A percentile compares a stretch with the other conserved stretches of the same genome.
Conservation (phyloP, 225 moss, liverwort and hornwort species). For the Climacium dendroides region DNA sequence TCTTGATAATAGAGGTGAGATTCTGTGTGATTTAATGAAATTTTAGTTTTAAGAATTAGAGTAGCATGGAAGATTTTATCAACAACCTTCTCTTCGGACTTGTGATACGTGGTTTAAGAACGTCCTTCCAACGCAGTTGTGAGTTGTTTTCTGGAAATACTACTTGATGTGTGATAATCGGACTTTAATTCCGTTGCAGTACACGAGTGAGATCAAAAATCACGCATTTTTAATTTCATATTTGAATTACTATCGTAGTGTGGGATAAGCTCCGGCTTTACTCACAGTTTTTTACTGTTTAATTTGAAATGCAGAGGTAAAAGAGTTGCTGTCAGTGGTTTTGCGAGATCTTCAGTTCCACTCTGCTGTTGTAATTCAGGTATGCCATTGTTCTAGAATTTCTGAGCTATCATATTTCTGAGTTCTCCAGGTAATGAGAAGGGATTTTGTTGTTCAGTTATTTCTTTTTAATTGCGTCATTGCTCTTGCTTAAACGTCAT, state of each 20-base stretch:
- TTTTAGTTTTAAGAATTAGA: background rate
- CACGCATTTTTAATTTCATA: background rate
- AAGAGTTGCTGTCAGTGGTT: conserved; percentile 77
- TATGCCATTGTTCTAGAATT: conserved; percentile 1
- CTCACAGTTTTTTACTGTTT: background rate
- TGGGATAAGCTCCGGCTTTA: background rate
- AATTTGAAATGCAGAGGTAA: conserved; percentile 53
- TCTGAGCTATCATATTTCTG: background rate
- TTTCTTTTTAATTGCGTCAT: background rate
- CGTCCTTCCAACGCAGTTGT: background rate
- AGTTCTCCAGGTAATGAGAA: background rate
- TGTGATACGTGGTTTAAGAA: background rate
- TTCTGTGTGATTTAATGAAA: background rate
- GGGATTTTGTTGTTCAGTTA: background rate
- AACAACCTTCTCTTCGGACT: background rate
- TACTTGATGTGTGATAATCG: background rate
- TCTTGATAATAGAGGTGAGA: conserved; percentile 81
- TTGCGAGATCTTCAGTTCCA: conserved; percentile 84
- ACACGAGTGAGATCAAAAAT: background rate
- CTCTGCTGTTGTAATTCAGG: conserved; percentile 95
- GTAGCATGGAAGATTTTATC: background rate
- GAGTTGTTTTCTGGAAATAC: background rate
- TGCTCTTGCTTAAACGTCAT: background rate
- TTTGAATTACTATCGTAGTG: background rate
- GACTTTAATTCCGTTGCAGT: background rate